Percentiles rank a stretch among this genome's conserved stretches.
These are phyloP conservation scores for Piromyces sp. DNA, from an alignment of 192 early-diverging fungal genomes.

Conservation along the genomic window DNA sequence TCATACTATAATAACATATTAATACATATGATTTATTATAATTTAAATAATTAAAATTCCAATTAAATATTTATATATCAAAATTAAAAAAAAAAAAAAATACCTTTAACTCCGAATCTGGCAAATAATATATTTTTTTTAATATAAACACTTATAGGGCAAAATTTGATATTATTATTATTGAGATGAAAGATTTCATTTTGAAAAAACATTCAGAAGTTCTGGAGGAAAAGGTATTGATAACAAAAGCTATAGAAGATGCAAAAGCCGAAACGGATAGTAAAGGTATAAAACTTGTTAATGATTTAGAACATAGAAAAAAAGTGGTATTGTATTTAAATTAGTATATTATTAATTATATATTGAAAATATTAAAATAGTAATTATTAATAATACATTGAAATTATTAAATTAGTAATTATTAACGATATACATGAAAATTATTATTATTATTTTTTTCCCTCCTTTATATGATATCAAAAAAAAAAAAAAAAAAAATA, in stretches of 20 bases:
- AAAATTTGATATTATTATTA: conserved; percentile 34
- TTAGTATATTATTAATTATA: no score
- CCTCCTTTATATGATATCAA: neutral
- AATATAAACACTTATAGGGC: conserved; percentile 5
- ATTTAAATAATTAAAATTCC: no score
- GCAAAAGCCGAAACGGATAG: conserved; percentile 22
- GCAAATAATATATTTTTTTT: neutral
- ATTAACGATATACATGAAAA: no score
- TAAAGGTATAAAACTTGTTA: conserved; percentile 19
- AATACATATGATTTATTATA: no score
- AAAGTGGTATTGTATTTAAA: conserved; percentile 18
- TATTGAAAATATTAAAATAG: no score
- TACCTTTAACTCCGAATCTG: no score
- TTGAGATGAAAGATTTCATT: conserved; percentile 27
- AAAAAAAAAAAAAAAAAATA: conserved; percentile 2
- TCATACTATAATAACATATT: neutral
- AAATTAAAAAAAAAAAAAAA: no score
- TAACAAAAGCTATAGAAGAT: conserved; percentile 12
- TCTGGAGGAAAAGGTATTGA: conserved; percentile 21
- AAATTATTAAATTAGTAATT: no score
- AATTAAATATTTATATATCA: no score
- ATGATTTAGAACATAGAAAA: conserved; percentile 29
- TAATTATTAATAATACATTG: no score
- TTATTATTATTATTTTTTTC: no score
- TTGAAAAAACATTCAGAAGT: conserved; percentile 22